phyloP scores from a whole-genome alignment of 306 rosid species.

The Dryas drummondii region DNA sequence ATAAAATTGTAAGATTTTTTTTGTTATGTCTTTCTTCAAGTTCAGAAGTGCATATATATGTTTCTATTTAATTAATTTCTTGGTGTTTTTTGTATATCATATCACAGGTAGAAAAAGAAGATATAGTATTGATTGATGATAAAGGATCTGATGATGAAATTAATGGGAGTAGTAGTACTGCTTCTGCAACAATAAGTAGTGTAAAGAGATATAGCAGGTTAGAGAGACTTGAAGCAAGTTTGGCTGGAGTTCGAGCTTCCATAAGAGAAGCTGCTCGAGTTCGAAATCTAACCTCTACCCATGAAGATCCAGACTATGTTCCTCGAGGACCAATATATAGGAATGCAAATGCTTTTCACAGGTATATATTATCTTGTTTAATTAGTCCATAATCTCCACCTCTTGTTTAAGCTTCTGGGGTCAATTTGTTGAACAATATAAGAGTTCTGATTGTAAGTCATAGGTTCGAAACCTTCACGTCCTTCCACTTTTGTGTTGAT shows the following conservation, averaged over 20 bases:
- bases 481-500: too few relatives aligned
- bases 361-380: slow-evolving; percentile 17
- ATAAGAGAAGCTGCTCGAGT: slow-evolving; percentile 41
- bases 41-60: neutral
- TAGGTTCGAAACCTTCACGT: too few relatives aligned
- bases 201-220: slow-evolving; percentile 25
- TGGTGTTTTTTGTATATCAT: neutral
- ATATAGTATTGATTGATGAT: neutral
- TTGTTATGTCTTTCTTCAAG: neutral
- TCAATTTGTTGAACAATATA: too few relatives aligned
- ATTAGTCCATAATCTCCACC: neutral
- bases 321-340: slow-evolving; percentile 44
- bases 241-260: slow-evolving; percentile 38
- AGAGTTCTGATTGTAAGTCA: too few relatives aligned
- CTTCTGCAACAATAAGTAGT: neutral
- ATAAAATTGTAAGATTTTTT: slow-evolving; percentile 8
- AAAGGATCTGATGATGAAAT: slow-evolving; percentile 2
- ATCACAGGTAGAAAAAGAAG: slow-evolving; percentile 17
- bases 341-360: slow-evolving; percentile 48
- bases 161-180: neutral
- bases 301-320: slow-evolving; percentile 39
- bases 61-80: too few relatives aligned
- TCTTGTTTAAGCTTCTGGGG: too few relatives aligned
- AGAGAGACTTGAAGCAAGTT: slow-evolving; percentile 33
- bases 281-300: slow-evolving; percentile 31